Evolutionary conservation across 2,329 filamentous ascomycete species (phyloP), one percentile per base, ranked within the genome.

Genomic region (Exophiala mesophila): DNA sequence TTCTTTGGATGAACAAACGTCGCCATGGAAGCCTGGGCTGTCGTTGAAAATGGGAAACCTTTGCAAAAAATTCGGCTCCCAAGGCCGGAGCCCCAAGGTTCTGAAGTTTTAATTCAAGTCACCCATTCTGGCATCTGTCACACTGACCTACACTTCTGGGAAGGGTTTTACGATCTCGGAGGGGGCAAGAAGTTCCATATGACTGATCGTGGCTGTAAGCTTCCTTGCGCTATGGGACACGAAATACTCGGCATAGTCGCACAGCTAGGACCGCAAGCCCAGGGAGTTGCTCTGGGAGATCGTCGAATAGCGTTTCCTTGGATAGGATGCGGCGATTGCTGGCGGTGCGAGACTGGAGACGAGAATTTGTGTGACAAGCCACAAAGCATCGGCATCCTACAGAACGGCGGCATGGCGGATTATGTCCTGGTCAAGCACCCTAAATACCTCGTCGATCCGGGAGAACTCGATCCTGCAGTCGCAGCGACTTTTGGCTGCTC

Each of bases 241-340:
- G 79, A 83, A 55, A 81, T 82, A 31, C 70, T 82, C 49, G 79
- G 79, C 32, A 72, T 64, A 7, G 74, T 72, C 8, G 70, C 74
- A 17, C n/a, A 10, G 12, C 5, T 30, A n/a, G 41, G 41, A 10
- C 41, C 41, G 7, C 34, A 44, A 13, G 33, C 34, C 12, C 8
- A 31, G 9, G 15, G 8, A 5, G 4, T 36, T 8, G n/a, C 16
- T 5, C 2, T 44, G 7, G 26, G 41, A 7, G 17, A 23, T 18
- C 36, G 37, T 2, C 41, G 37, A 7, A 37, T 39, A 8, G 32
- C 45, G 5, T 49, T 41, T 30, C 45, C 45, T 3, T 49, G 45
- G 45, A 3, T 44, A 8, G 33, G 47, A 6, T 41, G 38, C 26
- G 38, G 39, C 9, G 29, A 6, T 3, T 49, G 32, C 31, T 29